Conservation (phyloP, 441 rosid species). For the Pelargonium citronellum region DNA sequence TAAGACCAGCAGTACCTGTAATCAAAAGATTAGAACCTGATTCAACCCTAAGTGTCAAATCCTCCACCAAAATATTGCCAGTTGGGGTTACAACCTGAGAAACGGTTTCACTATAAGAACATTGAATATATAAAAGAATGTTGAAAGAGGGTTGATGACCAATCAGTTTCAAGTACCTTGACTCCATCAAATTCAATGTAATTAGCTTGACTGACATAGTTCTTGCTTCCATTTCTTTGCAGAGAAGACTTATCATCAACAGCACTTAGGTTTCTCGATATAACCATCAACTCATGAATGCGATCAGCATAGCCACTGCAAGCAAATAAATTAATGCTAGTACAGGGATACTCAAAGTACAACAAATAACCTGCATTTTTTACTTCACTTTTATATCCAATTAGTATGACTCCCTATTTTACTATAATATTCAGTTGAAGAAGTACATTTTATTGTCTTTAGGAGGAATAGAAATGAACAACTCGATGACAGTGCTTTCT, state of each 20-base stretch:
- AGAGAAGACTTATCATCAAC: slow-evolving; percentile 48
- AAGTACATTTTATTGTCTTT: slow-evolving; percentile 4
- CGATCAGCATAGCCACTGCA: slow-evolving; percentile 98
- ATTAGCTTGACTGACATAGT: slow-evolving; percentile 81
- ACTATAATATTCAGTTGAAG: neutral
- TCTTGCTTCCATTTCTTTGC: slow-evolving; percentile 62
- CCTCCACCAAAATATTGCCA: slow-evolving; percentile 88
- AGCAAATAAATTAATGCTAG: slow-evolving; percentile 11
- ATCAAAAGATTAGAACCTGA: slow-evolving; percentile 94
- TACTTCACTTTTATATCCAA: neutral
- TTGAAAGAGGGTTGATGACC: slow-evolving; percentile 11
- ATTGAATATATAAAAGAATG: slow-evolving; percentile 15
- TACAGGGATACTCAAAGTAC: slow-evolving; percentile 13
- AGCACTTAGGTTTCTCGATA: slow-evolving; percentile 78
- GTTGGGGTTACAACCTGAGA: slow-evolving; percentile 96
- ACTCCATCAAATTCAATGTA: slow-evolving; percentile 85
- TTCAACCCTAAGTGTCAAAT: slow-evolving; percentile 81
- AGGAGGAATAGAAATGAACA: neutral
- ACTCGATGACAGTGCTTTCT: neutral
- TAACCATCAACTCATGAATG: slow-evolving; percentile 78
- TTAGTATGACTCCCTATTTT: neutral
- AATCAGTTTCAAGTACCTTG: slow-evolving; percentile 54
- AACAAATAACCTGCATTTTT: slow-evolving; percentile 1
- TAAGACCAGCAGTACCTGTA: slow-evolving; percentile 56
- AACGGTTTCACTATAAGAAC: slow-evolving; percentile 26